Conservation (phyloP, 2,329 filamentous ascomycete genomes). For the Penicillium sp. region DNA sequence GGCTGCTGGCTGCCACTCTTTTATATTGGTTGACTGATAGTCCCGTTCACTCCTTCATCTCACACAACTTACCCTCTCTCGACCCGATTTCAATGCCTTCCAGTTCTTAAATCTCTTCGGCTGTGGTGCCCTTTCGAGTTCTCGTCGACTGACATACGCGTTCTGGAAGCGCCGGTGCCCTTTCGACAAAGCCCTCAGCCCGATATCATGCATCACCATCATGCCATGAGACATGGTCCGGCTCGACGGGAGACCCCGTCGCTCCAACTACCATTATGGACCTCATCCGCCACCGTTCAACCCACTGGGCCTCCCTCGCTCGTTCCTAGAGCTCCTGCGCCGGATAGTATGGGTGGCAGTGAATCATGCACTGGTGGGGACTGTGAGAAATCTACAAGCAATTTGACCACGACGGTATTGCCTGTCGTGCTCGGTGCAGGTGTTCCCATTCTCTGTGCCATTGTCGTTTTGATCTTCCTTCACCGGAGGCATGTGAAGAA, state of each 20-base stretch:
- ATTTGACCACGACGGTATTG: constrained; percentile 52
- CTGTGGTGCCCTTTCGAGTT: constrained; percentile 1
- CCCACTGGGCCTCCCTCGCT: constrained; percentile 21
- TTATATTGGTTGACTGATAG: constrained; percentile 15
- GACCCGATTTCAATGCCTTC: constrained; percentile 12
- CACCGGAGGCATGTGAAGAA: constrained; percentile 72
- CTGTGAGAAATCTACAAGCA: constrained; percentile 58
- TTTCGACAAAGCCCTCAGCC: constrained; percentile 7
- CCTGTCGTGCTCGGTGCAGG: constrained; percentile 65
- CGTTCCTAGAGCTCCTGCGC: constrained; percentile 25
- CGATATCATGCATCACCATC: constrained; percentile 21
- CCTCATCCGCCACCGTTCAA: constrained; percentile 1
- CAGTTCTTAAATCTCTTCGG: constrained; percentile 2
- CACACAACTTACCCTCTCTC: not conserved
- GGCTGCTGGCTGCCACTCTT: constrained; percentile 26
- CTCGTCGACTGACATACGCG: constrained; percentile 13
- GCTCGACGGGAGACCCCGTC: constrained; percentile 25
- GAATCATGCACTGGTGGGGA: constrained; percentile 22
- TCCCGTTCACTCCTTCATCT: constrained; percentile 28
- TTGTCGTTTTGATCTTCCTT: constrained; percentile 65
- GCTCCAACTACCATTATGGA: constrained; percentile 20
- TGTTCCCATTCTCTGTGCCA: constrained; percentile 64
- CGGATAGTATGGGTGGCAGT: constrained; percentile 6
- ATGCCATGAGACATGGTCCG: constrained; percentile 21
- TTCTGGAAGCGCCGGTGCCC: constrained; percentile 6